Conservation (phyloP, 768 basidiomycete genomes). For the Suillus clintonianus region DNA sequence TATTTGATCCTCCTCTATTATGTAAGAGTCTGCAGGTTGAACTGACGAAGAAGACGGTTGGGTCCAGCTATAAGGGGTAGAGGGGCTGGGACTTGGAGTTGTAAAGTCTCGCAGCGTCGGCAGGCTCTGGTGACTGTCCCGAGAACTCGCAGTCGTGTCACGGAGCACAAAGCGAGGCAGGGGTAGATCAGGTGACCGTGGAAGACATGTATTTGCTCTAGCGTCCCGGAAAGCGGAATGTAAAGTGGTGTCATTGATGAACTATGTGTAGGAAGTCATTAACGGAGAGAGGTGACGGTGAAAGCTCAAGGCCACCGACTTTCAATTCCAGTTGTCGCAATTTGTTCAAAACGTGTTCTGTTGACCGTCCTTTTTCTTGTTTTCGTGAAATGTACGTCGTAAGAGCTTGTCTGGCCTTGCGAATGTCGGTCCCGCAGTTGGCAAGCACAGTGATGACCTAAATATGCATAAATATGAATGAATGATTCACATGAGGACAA, state of each 20-base stretch:
- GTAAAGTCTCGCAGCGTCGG: not conserved
- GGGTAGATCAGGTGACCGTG: constrained; percentile 26
- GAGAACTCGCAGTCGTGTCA: not conserved
- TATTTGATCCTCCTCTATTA: not conserved
- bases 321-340: constrained; percentile 30
- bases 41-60: not conserved
- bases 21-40: not conserved
- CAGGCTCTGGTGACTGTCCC: not conserved
- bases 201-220: constrained; percentile 29
- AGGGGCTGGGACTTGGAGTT: not conserved
- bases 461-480: not conserved
- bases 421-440: constrained; percentile 32
- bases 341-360: constrained; percentile 32
- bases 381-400: constrained; percentile 32
- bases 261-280: constrained; percentile 16
- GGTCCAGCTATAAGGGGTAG: not conserved
- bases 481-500: not conserved
- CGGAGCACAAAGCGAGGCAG: constrained; percentile 15
- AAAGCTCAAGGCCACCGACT: constrained; percentile 12
- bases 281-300: not conserved
- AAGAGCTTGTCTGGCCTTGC: constrained; percentile 25
- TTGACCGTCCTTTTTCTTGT: constrained; percentile 28
- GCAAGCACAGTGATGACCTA: constrained; percentile 35
- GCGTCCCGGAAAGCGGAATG: constrained; percentile 35
- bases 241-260: constrained; percentile 28